Base-by-base conservation (phyloP, 352 stramenopile genomes). In the Blastocystis sp. region DNA sequence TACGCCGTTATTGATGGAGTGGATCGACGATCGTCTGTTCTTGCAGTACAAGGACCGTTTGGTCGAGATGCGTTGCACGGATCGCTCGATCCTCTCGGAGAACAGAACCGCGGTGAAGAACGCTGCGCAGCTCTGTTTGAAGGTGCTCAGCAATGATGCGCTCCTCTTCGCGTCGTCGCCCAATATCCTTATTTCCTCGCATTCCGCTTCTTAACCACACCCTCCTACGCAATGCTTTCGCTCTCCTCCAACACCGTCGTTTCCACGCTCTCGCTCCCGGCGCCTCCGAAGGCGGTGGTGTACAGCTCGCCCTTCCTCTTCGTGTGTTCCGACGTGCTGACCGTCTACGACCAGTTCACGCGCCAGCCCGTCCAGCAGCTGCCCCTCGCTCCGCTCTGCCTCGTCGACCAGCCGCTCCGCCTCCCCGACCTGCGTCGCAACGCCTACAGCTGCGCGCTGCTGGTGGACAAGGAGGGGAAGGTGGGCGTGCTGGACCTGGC, bases 21-120 rank as follows among this genome's bases (percentile, higher is more conserved):
- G 74, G 74, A 50, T 67, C 26, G 31, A 29, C 37, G 24, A 21
- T 2, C n/a, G 13, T 24, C 31, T 85, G 9, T 69, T 55, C 41
- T 39, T 85, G 26, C 74, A 85, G 26, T 85, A 29, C 29, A 85
- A 85, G 31, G 74, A 85, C 29, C 55, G 31, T 24, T 24, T 85
- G 10, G 0, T 67, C 3, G 74, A 29, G 35, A 29, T 85, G 31
- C 31, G 70, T 39, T 24, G 12, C 13, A 21, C 35, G 26, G 31
- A 29, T 26, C 9, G 26, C 55, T 21, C 35, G 26, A n/a, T 19
- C n/a, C 6, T 63, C 3, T 10, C 50, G 4, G 55, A 55, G 2
- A 19, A 69, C 13, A 85, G 70, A 29, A 41, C 60, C 35, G 12
- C 74, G 2, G 24, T 69, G 16, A 85, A 85, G 51, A 59, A 45